Base-by-base conservation (phyloP, 2,329 filamentous ascomycete genomes). In the Alternaria alternata region DNA sequence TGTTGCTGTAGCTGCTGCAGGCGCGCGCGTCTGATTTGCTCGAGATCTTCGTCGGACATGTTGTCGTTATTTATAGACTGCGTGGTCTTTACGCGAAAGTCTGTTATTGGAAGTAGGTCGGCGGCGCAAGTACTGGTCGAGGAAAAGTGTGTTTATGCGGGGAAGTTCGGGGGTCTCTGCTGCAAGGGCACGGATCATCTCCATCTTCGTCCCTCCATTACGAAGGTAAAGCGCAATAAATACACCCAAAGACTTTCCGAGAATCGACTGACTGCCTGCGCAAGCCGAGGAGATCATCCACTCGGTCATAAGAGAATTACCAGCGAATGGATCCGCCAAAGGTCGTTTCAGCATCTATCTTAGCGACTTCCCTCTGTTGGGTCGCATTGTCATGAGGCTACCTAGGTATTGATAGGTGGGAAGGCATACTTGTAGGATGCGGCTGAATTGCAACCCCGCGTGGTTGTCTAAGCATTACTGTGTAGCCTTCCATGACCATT, bases 11-110 rank as follows among this genome's bases (percentile, higher is more conserved):
- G 90, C 83, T 99, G 94, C 80, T 94, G 92, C 55, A 97, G 89
- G 64, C 95, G 93, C 73, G 94, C 94, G 80, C 92, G 91, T 77
- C 94, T 86, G 77, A 98, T 97, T 91, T 97, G 86, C 76, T 90
- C 88, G 59, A 90, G 81, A 75, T 90, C 88, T 70, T 86, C 83
- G 81, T 90, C 88, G 30, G 86, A 85, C 88, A 90, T 90, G 22
- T n/a, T 57, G 38, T 20, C 5, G 8, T 26, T 16, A 24, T 22
- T 12, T 39, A 9, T 18, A 24, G 20, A 16, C 38, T 57, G 8
- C 26, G 6, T 22, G 4, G 11, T 16, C 16, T 41, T 12, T 18
- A 32, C 22, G 32, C 39, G 42, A 12, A 7, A 11, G 16, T 32
- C 9, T 42, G 22, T 52, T 34, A 41, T 30, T 7, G 24, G 12